Evolutionary conservation across 345 rosid species (phyloP).

Genomic region (Anacardium occidentale): DNA sequence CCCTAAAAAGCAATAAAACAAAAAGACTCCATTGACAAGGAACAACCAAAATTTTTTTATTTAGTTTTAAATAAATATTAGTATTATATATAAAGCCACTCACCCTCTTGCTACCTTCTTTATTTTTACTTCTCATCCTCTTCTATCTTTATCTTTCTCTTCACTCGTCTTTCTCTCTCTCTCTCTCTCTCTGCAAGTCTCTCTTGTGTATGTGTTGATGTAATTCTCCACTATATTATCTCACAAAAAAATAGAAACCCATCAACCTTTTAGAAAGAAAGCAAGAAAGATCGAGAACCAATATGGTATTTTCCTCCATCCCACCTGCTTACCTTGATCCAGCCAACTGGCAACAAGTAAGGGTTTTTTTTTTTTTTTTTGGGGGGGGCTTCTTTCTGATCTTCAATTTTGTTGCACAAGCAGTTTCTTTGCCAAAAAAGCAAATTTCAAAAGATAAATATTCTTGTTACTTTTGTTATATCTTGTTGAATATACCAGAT

Average conservation of each 20-base stretch:
- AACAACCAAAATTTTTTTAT: constrained; percentile 24
- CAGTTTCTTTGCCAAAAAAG: constrained; percentile 32
- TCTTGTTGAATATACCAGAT: constrained; percentile 57
- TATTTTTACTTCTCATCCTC: constrained; percentile 46
- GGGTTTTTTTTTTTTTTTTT: constrained; percentile 27
- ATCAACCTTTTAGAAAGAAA: constrained; percentile 46
- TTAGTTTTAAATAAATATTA: constrained; percentile 10
- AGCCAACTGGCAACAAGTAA: constrained; percentile 94
- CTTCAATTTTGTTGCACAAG: constrained; percentile 8
- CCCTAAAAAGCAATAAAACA: constrained; percentile 62
- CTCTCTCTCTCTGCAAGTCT: constrained; percentile 24
- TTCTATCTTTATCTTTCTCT: constrained; percentile 29
- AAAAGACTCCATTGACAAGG: constrained; percentile 48
- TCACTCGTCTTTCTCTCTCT: constrained; percentile 24
- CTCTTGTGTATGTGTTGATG: constrained; percentile 33
- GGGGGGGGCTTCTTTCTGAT: not conserved
- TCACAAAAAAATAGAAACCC: constrained; percentile 28
- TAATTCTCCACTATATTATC: constrained; percentile 52
- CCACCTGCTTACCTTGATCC: constrained; percentile 93
- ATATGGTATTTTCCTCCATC: constrained; percentile 84
- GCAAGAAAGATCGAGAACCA: constrained; percentile 34
- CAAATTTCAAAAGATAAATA: constrained; percentile 44
- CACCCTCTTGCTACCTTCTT: constrained; percentile 34
- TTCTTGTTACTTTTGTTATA: constrained; percentile 39
- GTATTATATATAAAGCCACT: constrained; percentile 52